Base-by-base conservation (phyloP, 2,329 filamentous ascomycete species). In the Fusarium buxicola region DNA sequence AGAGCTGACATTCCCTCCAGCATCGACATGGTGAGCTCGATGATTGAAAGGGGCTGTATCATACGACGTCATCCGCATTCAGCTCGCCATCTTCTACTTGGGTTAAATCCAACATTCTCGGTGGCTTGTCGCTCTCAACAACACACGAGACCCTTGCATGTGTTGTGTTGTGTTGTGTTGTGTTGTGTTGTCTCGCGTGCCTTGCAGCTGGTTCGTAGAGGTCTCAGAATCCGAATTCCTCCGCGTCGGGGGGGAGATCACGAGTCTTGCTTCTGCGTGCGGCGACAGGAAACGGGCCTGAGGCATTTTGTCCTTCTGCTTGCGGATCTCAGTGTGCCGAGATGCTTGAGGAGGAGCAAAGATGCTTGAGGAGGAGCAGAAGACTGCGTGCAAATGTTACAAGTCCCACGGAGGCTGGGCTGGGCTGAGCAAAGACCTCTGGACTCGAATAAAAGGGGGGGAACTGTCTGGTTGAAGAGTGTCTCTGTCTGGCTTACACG, bases 141-240 rank as follows among this genome's bases (percentile, higher is more conserved):
- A n/a, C 7, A 18, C 21, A 8, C 10, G 30, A 12, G 31, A 32
- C 28, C 18, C 18, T 39, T 25, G 50, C 18, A 38, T 39, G 35
- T 47, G 28, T 21, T 44, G 48, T 59, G 25, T 59, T 28, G 28
- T 10, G 27, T 41, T n/a, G n/a, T n/a, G n/a, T n/a, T n/a, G n/a
- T n/a, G n/a, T n/a, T n/a, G n/a, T n/a, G n/a, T 21, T 44, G 48
- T 59, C 30, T 59, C 32, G 28, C 13, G 27, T 41, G 44, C 43
- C 32, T 51, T 32, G 21, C 18, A 34, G 6, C 12, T 44, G 15
- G 18, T 30, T 31, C 40, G 35, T 13, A 24, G 5, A 50, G 41
- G 62, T 66, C 53, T 65, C 34, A 63, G 44, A 28, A 34, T 27
- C 10, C 39, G 32, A 58, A 65, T 66, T 63, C 62, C 62, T 59